Percentiles rank a stretch among this genome's conserved stretches.
Conservation (phyloP, 1,139 yeast genomes). For the Petasospora rhodanensis region DNA sequence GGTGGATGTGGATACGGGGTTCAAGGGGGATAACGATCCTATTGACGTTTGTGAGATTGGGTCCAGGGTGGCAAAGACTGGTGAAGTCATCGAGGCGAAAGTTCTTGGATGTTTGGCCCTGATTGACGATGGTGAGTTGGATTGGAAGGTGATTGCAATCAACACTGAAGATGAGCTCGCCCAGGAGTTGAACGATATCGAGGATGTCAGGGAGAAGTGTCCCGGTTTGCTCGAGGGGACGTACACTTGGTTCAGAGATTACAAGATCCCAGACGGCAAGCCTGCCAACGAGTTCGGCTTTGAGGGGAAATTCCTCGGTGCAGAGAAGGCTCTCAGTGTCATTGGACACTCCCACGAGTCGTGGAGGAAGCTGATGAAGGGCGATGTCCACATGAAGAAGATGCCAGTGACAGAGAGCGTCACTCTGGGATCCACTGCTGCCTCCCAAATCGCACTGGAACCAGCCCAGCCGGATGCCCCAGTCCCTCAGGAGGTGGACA, state of each 20-base stretch:
- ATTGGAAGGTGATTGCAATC: conserved; percentile 92
- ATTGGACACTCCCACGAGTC: conserved; percentile 73
- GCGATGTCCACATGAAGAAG: conserved; percentile 39
- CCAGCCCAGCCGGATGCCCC: conserved; percentile 6
- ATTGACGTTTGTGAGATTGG: conserved; percentile 96
- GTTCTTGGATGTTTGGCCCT: conserved; percentile 90
- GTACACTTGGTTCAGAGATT: conserved; percentile 90
- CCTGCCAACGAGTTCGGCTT: conserved; percentile 83
- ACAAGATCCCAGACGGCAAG: conserved; percentile 93
- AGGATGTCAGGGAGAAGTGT: conserved; percentile 75
- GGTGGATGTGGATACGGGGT: conserved; percentile 41
- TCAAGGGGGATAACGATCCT: conserved; percentile 93
- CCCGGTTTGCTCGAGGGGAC: conserved; percentile 86
- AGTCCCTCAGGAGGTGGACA: conserved; percentile 10
- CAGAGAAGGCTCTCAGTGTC: conserved; percentile 64
- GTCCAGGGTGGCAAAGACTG: conserved; percentile 47
- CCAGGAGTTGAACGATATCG: conserved; percentile 64
- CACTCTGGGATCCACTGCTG: conserved; percentile 28
- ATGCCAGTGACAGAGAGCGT: conserved; percentile 35
- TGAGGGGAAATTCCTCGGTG: conserved; percentile 72
- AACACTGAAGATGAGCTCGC: conserved; percentile 82
- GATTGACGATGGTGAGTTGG: conserved; percentile 96
- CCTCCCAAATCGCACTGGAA: not conserved
- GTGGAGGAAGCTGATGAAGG: conserved; percentile 67
- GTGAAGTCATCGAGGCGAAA: conserved; percentile 80